phyloP scores from a whole-genome alignment of 768 basidiomycete genomes.

The Tylopilus felleus region DNA sequence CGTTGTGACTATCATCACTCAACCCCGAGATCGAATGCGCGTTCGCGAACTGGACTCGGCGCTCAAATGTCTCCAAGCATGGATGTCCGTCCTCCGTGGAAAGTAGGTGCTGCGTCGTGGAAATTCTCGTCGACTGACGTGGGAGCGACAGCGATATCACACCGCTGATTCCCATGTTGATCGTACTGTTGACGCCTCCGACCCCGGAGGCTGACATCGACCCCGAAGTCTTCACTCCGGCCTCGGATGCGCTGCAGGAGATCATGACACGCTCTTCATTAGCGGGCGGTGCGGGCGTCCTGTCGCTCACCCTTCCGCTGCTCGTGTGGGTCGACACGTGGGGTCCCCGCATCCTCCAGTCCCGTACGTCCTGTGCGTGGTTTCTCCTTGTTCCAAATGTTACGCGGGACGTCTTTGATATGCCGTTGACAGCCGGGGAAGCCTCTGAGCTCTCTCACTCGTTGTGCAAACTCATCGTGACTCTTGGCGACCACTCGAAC shows the following conservation, averaged over 20 bases:
- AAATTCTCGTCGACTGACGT: neutral
- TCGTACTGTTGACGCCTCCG: conserved; percentile 40
- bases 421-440: conserved; percentile 16
- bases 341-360: conserved; percentile 46
- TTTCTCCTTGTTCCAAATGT: neutral
- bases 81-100: conserved; percentile 68
- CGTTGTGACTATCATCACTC: conserved; percentile 54
- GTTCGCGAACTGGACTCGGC: conserved; percentile 59
- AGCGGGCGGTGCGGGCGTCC: conserved; percentile 63
- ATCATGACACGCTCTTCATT: conserved; percentile 73
- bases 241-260: conserved; percentile 73
- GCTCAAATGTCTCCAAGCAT: conserved; percentile 77
- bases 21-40: conserved; percentile 30
- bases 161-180: conserved; percentile 63
- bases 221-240: conserved; percentile 55
- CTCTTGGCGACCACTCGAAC: conserved; percentile 84
- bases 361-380: conserved; percentile 35
- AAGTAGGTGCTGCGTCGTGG: conserved; percentile 45
- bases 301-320: conserved; percentile 79
- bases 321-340: conserved; percentile 69
- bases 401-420: neutral
- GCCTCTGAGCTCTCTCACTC: conserved; percentile 62
- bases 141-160: conserved; percentile 55
- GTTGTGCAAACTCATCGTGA: conserved; percentile 75
- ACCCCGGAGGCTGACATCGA: conserved; percentile 35